These are phyloP conservation scores for Botrytis sinoallii DNA, from an alignment of 2,329 filamentous ascomycete genomes.

Conservation along the genomic window DNA sequence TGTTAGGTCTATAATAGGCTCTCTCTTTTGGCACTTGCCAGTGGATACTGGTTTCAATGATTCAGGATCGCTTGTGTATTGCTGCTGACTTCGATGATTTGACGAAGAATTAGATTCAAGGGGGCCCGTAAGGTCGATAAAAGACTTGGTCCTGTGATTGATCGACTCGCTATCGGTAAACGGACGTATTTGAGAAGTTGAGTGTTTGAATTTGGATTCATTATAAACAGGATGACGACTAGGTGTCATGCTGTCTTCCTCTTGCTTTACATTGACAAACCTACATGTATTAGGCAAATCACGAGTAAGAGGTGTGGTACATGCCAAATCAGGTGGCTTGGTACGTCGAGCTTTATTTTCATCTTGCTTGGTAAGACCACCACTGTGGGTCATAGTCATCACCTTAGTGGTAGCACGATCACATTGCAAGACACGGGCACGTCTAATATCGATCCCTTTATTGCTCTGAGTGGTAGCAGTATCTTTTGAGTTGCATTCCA, in stretches of 20 bases:
- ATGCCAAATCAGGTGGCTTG: neutral
- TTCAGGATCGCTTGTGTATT: neutral
- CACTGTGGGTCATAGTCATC: too few species aligned
- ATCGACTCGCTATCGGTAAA: neutral
- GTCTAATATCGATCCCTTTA: fast-evolving
- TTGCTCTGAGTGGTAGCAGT: neutral
- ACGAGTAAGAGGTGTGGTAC: neutral
- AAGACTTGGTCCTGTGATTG: neutral
- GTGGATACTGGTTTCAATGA: neutral
- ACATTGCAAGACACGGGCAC: neutral
- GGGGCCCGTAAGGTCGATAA: neutral
- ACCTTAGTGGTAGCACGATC: neutral
- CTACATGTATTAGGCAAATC: neutral
- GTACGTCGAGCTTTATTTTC: neutral
- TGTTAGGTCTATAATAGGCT: neutral
- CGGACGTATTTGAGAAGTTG: neutral
- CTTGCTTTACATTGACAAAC: neutral
- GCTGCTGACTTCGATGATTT: neutral
- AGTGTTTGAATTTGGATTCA: neutral
- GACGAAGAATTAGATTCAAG: neutral
- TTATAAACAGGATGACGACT: neutral
- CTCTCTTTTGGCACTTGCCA: neutral
- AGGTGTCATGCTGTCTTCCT: neutral
- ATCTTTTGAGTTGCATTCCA: neutral
- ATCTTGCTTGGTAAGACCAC: neutral